phyloP scores from a whole-genome alignment of 768 basidiomycete species.

The Baorangia bicolor region DNA sequence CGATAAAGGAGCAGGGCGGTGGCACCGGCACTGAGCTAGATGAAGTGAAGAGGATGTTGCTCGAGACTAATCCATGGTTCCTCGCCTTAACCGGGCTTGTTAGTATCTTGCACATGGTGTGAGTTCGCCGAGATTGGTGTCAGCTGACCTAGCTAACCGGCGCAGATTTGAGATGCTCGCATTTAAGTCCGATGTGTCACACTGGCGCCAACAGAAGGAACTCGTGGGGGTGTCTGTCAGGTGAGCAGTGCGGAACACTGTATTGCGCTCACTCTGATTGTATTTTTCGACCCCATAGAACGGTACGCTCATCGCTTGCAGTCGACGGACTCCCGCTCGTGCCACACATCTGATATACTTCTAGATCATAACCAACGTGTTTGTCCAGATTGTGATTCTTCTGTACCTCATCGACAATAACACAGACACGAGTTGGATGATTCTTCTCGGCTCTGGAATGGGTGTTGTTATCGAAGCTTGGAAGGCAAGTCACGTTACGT shows the following conservation, averaged over 20 bases:
- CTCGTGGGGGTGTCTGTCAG: slow-evolving; percentile 94
- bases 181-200: slow-evolving; percentile 91
- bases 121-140: slow-evolving; percentile 32
- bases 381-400: slow-evolving; percentile 87
- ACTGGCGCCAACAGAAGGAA: slow-evolving; percentile 94
- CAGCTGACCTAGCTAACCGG: slow-evolving; percentile 10
- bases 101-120: slow-evolving; percentile 85
- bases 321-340: slow-evolving; percentile 11
- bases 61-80: slow-evolving; percentile 88
- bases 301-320: slow-evolving; percentile 42
- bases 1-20: slow-evolving; percentile 70
- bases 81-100: slow-evolving; percentile 82
- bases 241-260: slow-evolving; percentile 39
- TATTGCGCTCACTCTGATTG: slow-evolving; percentile 17
- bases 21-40: slow-evolving; percentile 74
- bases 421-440: slow-evolving; percentile 97
- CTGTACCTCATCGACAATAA: slow-evolving; percentile 95
- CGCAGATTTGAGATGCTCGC: slow-evolving; percentile 91
- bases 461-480: slow-evolving; percentile 88
- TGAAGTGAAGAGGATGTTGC: slow-evolving; percentile 92
- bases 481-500: slow-evolving; percentile 58
- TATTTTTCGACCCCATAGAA: slow-evolving; percentile 38
- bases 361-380: slow-evolving; percentile 86
- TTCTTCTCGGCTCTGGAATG: slow-evolving; percentile 82
- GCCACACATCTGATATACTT: slow-evolving; percentile 12